These are phyloP conservation scores for Lactarius evosmus DNA, from an alignment of 768 basidiomycete species.

Conservation along the genomic window DNA sequence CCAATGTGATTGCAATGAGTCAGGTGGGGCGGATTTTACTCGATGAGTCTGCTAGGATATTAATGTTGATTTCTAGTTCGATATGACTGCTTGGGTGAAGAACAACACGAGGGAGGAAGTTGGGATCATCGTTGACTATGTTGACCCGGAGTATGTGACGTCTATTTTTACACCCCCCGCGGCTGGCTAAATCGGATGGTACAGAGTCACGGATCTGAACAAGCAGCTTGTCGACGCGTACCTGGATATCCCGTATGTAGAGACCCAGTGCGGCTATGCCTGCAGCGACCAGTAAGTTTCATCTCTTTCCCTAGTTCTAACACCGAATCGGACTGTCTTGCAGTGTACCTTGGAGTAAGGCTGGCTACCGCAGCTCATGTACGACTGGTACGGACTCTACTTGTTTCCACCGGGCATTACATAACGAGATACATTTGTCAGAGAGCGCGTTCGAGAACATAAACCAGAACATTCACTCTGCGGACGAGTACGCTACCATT, in stretches of 20 bases:
- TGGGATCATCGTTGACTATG: constrained; percentile 81
- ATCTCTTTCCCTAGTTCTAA: constrained; percentile 30
- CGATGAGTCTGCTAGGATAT: constrained; percentile 8
- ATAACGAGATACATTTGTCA: constrained; percentile 29
- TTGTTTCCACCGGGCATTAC: constrained; percentile 5
- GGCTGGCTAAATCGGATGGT: constrained; percentile 12
- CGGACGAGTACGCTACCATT: constrained; percentile 62
- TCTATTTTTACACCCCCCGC: constrained; percentile 6
- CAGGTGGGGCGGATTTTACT: constrained; percentile 48
- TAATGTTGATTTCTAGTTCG: constrained; percentile 49
- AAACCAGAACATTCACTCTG: constrained; percentile 80
- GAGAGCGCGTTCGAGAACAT: constrained; percentile 73
- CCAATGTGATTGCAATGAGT: constrained; percentile 78
- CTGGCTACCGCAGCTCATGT: constrained; percentile 82
- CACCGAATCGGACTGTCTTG: constrained; percentile 32
- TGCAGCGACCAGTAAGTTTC: constrained; percentile 83
- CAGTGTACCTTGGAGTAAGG: constrained; percentile 80
- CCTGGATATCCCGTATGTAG: constrained; percentile 78
- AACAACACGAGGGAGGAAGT: constrained; percentile 56
- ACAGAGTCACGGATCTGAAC: constrained; percentile 77
- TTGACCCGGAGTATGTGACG: constrained; percentile 53
- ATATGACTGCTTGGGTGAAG: constrained; percentile 96
- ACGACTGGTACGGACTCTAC: constrained; percentile 60
- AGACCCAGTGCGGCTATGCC: constrained; percentile 91
- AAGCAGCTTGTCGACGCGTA: constrained; percentile 73